Percentiles rank a stretch among this genome's conserved stretches.
These are phyloP conservation scores for Zygoascus hellenicus DNA, from an alignment of 1,139 yeast genomes.

Conservation along the genomic window DNA sequence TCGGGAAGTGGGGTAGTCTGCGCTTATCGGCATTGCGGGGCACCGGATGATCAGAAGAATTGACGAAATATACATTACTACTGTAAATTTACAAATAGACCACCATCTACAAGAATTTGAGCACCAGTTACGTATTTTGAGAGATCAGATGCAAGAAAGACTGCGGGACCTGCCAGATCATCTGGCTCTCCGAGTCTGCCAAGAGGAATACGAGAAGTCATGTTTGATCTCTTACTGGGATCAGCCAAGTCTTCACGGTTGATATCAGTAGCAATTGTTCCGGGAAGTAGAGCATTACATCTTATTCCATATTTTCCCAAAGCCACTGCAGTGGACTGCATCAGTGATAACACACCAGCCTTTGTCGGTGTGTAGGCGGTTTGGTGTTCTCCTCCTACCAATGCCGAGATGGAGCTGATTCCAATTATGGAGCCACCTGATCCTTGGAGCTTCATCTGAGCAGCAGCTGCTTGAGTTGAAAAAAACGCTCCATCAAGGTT, in stretches of 20 bases:
- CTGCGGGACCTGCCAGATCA: conserved; percentile 46
- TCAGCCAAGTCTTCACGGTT: conserved; percentile 40
- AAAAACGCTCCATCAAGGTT: conserved; percentile 43
- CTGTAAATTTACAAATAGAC: conserved; percentile 23
- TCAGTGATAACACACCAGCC: conserved; percentile 43
- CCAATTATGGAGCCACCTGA: conserved; percentile 45
- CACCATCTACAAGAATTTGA: conserved; percentile 45
- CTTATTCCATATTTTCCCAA: conserved; percentile 33
- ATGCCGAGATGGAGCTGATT: conserved; percentile 35
- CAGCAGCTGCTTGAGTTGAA: conserved; percentile 44
- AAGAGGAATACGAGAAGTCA: conserved; percentile 38
- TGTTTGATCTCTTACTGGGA: conserved; percentile 35
- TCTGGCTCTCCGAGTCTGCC: conserved; percentile 41
- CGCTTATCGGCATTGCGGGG: not conserved
- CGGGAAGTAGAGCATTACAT: conserved; percentile 41
- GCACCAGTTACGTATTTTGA: conserved; percentile 42
- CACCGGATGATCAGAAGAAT: not conserved
- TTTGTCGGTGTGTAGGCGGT: conserved; percentile 46
- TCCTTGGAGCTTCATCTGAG: conserved; percentile 42
- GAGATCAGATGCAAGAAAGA: conserved; percentile 42
- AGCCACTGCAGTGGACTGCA: conserved; percentile 43
- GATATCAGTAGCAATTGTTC: conserved; percentile 41
- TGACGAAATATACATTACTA: not conserved
- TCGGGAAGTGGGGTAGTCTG: not conserved
- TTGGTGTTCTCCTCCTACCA: conserved; percentile 29